Evolutionary conservation across 169 alveolate genomes (phyloP).

Genomic region (Sarcocystis neurona): DNA sequence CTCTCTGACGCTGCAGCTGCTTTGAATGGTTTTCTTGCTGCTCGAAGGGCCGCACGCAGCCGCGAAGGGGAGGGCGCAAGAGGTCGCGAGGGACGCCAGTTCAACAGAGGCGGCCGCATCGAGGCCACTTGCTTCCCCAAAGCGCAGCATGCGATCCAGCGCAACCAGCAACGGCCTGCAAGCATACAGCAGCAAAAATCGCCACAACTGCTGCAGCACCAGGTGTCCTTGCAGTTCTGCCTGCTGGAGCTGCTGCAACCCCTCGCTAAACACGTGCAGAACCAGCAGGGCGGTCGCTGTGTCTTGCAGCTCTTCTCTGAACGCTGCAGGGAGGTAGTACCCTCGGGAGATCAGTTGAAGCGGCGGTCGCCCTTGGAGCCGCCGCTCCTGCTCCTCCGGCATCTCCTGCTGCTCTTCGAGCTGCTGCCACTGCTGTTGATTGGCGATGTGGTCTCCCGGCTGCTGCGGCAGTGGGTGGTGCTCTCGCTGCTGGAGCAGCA

Average conservation of each 20-base stretch:
- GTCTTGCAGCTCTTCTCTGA: too few species aligned
- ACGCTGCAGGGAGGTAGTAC: too few species aligned
- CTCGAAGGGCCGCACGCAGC: background rate
- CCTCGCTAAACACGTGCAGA: background rate
- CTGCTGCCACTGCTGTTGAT: too few species aligned
- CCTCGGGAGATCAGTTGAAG: too few species aligned
- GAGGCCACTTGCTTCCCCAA: constrained; percentile 3
- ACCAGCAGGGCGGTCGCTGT: background rate
- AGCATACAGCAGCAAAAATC: background rate
- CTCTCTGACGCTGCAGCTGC: background rate
- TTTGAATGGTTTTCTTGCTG: background rate
- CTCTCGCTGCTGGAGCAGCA: too few species aligned
- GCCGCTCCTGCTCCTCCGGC: too few species aligned
- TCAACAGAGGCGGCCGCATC: background rate
- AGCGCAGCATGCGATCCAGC: constrained; percentile 6
- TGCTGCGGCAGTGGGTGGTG: too few species aligned
- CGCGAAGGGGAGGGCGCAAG: background rate
- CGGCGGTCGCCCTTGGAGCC: too few species aligned
- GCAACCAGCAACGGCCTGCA: constrained; percentile 5
- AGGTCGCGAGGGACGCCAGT: background rate
- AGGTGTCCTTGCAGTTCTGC: constrained; percentile 13
- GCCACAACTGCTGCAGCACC: background rate
- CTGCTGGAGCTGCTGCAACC: background rate
- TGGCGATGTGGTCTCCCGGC: too few species aligned
- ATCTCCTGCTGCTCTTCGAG: too few species aligned